Base-by-base conservation (phyloP, 2,329 filamentous ascomycete genomes). In the Truncatella angustata region DNA sequence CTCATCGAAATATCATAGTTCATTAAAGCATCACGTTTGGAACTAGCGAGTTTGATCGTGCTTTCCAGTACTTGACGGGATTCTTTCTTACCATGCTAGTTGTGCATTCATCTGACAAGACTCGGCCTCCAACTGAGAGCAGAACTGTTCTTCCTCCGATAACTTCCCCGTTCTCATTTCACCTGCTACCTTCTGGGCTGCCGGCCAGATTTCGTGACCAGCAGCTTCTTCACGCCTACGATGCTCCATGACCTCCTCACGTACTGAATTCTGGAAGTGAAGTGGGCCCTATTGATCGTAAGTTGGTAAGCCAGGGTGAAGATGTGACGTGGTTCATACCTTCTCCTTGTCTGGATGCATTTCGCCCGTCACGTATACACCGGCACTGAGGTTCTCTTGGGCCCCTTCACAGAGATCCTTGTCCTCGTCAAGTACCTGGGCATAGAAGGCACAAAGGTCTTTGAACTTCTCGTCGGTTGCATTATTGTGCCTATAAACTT, bases 321-420 rank as follows among this genome's bases (percentile, higher is more conserved):
- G 12, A 5, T 23, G 9, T 18, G 10, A 26, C 4, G 9, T 2
- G 1, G 11, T 40, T 2, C 28, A 3, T 16, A 51, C 49, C 24
- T 76, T 75, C 60, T 81, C 78, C 58, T 73, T 72, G n/a, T 73
- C 66, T 0, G 78, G 76, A 57, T 81, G 78, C 52, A 79, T 63
- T 57, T 79, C 73, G 51, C 78, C 78, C 56, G 75, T 78, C 60
- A 78, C 62, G 54, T 77, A 80, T 18, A 79, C 70, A 2, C 77
- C 77, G 1, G 71, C 67, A 52, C 77, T 74, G 54, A 81, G 66
- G 62, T 81, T 81, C 53, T 69, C 65, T 56, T 80, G 77, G 1
- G 77, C 73, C 1, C 65, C 68, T 46, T 76, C 68, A 61, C 77
- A 80, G 0, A 81, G 70, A 0, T 70, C 66, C 56, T 80, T 79